Base-by-base conservation (phyloP, 169 alveolate species). In the Eimeria necatrix region DNA sequence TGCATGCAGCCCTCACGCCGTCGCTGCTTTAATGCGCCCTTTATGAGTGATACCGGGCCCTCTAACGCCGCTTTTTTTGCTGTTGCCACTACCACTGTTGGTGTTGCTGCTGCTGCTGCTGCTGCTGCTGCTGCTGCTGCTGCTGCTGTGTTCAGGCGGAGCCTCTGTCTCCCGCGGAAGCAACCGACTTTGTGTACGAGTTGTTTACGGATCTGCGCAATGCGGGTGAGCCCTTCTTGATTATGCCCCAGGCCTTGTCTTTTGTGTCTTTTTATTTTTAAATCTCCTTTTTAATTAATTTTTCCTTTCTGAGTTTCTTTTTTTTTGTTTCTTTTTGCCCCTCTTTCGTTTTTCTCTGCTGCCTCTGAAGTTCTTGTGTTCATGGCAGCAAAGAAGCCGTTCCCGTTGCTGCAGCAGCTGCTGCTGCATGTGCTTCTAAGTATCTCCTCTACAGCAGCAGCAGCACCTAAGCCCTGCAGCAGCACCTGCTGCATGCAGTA, bases 121-220 rank as follows among this genome's bases (percentile, higher is more conserved):
- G 41, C 64, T 20, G 18, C 26, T 48, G 88, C 64, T 78, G 64
- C 61, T 48, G 59, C 68, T 46, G 64, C 88, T 49, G 26, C 73
- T 81, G 71, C 74, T 49, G 91, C 73, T 81, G 74, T 48, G 1
- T 4, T 0, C 56, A 85, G 93, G 81, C 78, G 6, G 64, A 85
- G 16, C 12, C 32, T 8, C 10, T 49, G 24, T 20, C 91, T 8
- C 52, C 71, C 20, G 64, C 49, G 8, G 91, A 81, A 48, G 91
- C 91, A 4, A 32, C 91, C 4, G 91, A 52, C n/a, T 81, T 48
- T 26, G 91, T 49, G 22, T 6, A 53, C n/a, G 91, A 81, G 41
- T 56, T 81, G 24, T 24, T 53, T n/a, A 41, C 46, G 7, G 83
- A 73, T 16, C 83, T 73, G 18, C 83, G 83, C 5, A 73, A 73